Percentiles rank a stretch among this genome's conserved stretches.
Conservation (phyloP, 345 rosid genomes). For the Citrus glauca region DNA sequence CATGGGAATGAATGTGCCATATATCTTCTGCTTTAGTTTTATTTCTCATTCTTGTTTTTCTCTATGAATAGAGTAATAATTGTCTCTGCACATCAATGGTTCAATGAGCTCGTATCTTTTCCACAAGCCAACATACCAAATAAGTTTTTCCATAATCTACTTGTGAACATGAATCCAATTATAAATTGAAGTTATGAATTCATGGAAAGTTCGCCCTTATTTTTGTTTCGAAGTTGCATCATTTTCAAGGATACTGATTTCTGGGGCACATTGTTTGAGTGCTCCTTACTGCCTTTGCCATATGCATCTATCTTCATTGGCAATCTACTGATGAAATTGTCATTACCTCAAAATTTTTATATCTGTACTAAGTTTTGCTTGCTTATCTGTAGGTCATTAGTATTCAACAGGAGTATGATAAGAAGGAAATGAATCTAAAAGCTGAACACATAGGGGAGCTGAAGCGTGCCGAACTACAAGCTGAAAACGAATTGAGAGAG, state of each 20-base stretch:
- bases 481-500: constrained; percentile 73
- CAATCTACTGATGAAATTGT: background rate
- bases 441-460: constrained; percentile 58
- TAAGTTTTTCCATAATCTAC: background rate
- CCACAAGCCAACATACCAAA: background rate
- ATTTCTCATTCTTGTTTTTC: background rate
- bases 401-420: constrained; percentile 54
- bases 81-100: background rate
- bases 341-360: background rate
- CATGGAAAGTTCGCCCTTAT: background rate
- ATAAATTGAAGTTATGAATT: background rate
- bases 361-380: constrained; percentile 4
- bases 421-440: constrained; percentile 57
- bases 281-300: background rate
- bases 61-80: background rate
- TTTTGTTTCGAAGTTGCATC: background rate
- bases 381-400: constrained; percentile 36
- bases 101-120: background rate
- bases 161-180: background rate
- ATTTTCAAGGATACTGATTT: constrained; percentile 4
- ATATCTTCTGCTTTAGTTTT: background rate
- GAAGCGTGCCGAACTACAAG: constrained; percentile 56
- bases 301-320: background rate
- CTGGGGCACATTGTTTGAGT: background rate
- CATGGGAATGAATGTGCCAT: background rate